phyloP scores from a whole-genome alignment of 257 asterid genomes.

The Jacaranda mimosifolia region DNA sequence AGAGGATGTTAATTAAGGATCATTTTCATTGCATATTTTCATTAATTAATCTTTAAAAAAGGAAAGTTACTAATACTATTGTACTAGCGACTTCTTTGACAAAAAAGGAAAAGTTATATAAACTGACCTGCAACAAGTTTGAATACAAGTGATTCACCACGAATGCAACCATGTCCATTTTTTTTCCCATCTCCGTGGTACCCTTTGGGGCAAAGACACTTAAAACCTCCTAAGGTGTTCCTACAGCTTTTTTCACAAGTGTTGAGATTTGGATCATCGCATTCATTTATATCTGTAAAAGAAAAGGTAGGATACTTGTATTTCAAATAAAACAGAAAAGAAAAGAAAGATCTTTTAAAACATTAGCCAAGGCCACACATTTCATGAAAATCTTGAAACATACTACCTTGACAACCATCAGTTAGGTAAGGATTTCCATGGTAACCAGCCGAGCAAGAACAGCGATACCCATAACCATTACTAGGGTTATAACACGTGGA shows the following conservation, averaged over 20 bases:
- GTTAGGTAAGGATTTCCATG: too few relatives aligned
- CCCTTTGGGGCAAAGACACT: constrained; percentile 2
- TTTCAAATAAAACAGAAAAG: not conserved
- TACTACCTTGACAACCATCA: constrained; percentile 45
- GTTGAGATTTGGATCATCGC: not conserved
- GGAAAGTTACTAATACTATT: too few relatives aligned
- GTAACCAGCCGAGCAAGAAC: too few relatives aligned
- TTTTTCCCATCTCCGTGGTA: constrained; percentile 11
- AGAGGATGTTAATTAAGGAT: not conserved
- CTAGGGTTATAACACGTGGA: too few relatives aligned
- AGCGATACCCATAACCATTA: too few relatives aligned
- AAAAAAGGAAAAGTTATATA: not conserved
- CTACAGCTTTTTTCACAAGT: not conserved
- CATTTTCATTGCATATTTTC: not conserved
- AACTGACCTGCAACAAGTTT: constrained; percentile 36
- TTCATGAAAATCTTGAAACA: too few relatives aligned
- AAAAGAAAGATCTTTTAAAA: too few relatives aligned
- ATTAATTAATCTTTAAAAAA: not conserved
- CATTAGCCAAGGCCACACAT: not conserved
- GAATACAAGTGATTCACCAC: not conserved
- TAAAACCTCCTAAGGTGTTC: not conserved
- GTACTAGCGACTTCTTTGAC: too few relatives aligned
- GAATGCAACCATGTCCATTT: too few relatives aligned
- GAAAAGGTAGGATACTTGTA: not conserved
- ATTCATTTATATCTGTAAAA: not conserved